phyloP scores from a whole-genome alignment of 2,329 filamentous ascomycete genomes.

The Stagonosporopsis rhizophila region DNA sequence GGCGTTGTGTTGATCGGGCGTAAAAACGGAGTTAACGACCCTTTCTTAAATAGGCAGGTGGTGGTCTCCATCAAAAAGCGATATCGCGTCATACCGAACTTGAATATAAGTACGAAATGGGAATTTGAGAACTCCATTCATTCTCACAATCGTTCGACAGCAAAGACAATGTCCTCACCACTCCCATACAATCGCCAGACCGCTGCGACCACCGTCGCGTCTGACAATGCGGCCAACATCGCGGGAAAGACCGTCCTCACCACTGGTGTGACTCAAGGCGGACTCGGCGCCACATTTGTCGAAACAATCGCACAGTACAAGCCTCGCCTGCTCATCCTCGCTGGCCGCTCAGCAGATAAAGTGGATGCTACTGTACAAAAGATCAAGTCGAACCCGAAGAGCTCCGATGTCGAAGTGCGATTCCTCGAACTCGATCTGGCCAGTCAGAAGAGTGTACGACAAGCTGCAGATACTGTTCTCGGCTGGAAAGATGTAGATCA shows the following conservation, averaged over 20 bases:
- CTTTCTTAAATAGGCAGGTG: neutral
- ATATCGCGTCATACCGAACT: neutral
- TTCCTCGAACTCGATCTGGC: slow-evolving; percentile 46
- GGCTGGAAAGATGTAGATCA: slow-evolving; percentile 32
- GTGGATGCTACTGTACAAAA: slow-evolving; percentile 48
- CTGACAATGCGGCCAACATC: slow-evolving; percentile 52
- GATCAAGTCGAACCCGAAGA: slow-evolving; percentile 37
- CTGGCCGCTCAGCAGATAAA: slow-evolving; percentile 54
- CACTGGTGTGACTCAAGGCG: slow-evolving; percentile 40
- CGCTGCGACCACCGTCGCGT: slow-evolving; percentile 47
- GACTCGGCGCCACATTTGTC: slow-evolving; percentile 38
- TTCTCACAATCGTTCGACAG: neutral
- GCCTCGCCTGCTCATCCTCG: slow-evolving; percentile 40
- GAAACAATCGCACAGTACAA: slow-evolving; percentile 37
- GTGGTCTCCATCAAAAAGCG: neutral
- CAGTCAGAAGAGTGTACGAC: slow-evolving; percentile 43
- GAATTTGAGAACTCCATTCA: neutral
- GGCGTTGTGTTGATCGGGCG: neutral
- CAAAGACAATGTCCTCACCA: slow-evolving; percentile 16
- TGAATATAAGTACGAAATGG: neutral
- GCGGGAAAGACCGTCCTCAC: slow-evolving; percentile 55
- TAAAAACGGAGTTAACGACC: neutral
- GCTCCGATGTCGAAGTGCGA: slow-evolving; percentile 47
- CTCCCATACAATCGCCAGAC: slow-evolving; percentile 33
- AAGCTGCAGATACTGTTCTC: slow-evolving; percentile 44